Conservation (phyloP, 2,329 filamentous ascomycete species). For the Fusarium sublunatum region DNA sequence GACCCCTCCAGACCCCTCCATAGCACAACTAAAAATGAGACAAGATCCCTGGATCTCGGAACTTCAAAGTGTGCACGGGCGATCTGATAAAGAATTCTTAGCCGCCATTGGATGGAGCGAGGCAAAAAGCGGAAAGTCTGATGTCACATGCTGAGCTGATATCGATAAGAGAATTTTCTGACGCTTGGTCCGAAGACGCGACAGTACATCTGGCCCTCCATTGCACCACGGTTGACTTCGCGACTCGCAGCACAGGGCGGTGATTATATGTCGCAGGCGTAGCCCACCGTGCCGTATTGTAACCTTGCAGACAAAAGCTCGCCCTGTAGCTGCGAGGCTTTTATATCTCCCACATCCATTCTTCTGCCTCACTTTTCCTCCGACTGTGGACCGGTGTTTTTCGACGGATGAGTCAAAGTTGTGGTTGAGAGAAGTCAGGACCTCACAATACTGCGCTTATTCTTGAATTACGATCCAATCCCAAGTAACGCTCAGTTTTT, state of each 20-base stretch:
- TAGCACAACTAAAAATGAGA: conserved; percentile 12
- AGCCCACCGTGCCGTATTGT: conserved; percentile 18
- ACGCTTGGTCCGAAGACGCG: conserved; percentile 11
- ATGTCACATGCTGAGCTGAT: conserved; percentile 45
- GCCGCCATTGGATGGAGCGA: conserved; percentile 15
- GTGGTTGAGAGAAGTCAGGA: background rate
- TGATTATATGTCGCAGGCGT: conserved; percentile 29
- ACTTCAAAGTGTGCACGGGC: conserved; percentile 32
- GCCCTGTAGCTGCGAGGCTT: conserved; percentile 40
- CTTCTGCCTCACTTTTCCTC: background rate
- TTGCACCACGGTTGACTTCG: conserved; percentile 13
- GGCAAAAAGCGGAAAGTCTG: conserved; percentile 26
- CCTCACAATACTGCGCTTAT: background rate
- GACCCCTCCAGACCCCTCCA: conserved; percentile 18
- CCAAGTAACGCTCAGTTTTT: background rate
- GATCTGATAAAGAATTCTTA: conserved; percentile 40
- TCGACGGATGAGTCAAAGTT: conserved; percentile 9
- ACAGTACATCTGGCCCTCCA: conserved; percentile 24
- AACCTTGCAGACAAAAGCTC: conserved; percentile 21
- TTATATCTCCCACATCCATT: conserved; percentile 5
- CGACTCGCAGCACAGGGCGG: conserved; percentile 38
- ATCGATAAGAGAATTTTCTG: conserved; percentile 46
- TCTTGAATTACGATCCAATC: background rate
- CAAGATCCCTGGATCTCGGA: conserved; percentile 13
- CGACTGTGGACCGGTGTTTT: conserved; percentile 1